A percentile compares a stretch with the other conserved stretches of the same genome.
Evolutionary conservation across 202 grass and related monocot species (phyloP).

Genomic region (Carex arenaria): DNA sequence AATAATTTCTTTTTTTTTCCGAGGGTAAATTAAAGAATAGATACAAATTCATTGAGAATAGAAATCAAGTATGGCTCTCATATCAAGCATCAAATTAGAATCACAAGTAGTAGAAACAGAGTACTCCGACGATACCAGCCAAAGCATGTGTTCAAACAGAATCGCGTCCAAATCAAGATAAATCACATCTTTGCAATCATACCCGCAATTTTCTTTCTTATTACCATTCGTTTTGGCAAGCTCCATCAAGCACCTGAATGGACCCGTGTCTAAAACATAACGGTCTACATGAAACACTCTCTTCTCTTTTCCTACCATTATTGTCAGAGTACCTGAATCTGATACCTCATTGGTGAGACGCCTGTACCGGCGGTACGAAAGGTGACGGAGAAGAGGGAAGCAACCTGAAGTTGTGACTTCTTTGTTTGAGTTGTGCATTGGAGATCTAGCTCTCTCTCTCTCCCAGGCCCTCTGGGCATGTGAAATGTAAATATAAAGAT

Average conservation of each 20-base stretch:
- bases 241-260: conserved; percentile 49
- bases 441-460: neutral
- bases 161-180: conserved; percentile 55
- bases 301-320: conserved; percentile 64
- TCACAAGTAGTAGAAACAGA: neutral
- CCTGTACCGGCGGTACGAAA: conserved; percentile 38
- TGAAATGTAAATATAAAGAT: neutral
- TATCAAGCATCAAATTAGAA: conserved; percentile 18
- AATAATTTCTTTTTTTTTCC: neutral
- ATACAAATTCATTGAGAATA: conserved; percentile 39
- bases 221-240: conserved; percentile 26
- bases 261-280: conserved; percentile 50
- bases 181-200: conserved; percentile 25
- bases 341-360: conserved; percentile 18
- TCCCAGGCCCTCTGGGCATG: neutral
- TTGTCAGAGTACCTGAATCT: conserved; percentile 32
- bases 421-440: neutral
- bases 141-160: conserved; percentile 88
- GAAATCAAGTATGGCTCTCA: conserved; percentile 86
- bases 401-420: neutral
- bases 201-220: neutral
- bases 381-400: conserved; percentile 60
- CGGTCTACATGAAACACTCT: conserved; percentile 68
- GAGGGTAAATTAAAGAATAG: neutral
- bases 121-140: conserved; percentile 35